Base-by-base conservation (phyloP, 208 protist species). In the Borovskyia barvae region DNA sequence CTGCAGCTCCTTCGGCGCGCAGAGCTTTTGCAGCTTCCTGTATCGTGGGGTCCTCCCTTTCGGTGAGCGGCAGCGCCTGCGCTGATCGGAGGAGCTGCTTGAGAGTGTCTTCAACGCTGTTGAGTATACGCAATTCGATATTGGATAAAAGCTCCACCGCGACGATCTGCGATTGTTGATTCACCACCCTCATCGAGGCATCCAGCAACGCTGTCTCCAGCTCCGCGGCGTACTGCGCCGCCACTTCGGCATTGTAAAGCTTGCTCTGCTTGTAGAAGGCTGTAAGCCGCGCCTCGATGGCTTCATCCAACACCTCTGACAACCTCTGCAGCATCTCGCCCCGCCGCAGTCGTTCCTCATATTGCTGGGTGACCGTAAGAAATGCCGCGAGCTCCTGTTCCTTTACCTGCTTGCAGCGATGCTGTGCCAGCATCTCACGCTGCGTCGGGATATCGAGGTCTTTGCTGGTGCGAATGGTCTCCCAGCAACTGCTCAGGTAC, bases 381-480 rank as follows among this genome's bases (percentile, higher is more conserved):
- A 97, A 97, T 6, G 46, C 54, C 5, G 53, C 33, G 20, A 85
- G 61, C 42, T 80, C 69, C 55, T 70, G 48, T 24, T 86, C 70
- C 41, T 75, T 83, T 40, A 91, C 80, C 52, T 98, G 92, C 40
- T 87, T 87, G 79, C 96, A 99, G 25, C 97, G 81, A 62, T 94
- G 96, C 43, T 83, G 80, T 36, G 97, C 97, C 11, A 99, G 70
- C 95, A 98, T 96, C 56, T 98, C 94, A 46, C 94, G 91, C 70
- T 98, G 94, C 7, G 92, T 92, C 8, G 97, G 97, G 48, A 99
- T 88, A 68, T 98, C 94, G 20, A 99, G 81, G 63, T 98, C 97
- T 62, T 95, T 98, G 75, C 97, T 98, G 12, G 50, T 72, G 19
- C 87, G 51, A 39, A 98, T 98, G 3, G 88, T 78, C 24, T 94